Conservation (phyloP, 805 yeast species). For the Ogataea ramenticola region DNA sequence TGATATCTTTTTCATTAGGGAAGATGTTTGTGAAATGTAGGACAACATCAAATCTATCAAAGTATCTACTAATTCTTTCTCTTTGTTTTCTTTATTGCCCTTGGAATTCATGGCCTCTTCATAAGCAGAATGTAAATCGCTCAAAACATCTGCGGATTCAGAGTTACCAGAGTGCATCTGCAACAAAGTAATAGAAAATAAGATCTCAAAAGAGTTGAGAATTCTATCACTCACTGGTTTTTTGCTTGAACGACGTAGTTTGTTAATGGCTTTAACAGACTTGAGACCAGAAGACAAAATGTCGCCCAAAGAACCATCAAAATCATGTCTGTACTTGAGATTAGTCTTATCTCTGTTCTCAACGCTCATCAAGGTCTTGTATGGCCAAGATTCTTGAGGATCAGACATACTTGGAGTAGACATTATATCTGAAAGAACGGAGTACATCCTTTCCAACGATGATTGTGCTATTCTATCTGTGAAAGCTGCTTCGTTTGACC, state of each 20-base stretch:
- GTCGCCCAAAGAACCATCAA: slow-evolving; percentile 53
- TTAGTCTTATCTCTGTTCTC: slow-evolving; percentile 12
- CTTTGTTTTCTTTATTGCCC: slow-evolving; percentile 29
- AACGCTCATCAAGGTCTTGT: slow-evolving; percentile 4
- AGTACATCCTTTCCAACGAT: slow-evolving; percentile 57
- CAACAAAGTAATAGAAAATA: slow-evolving; percentile 68
- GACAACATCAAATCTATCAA: slow-evolving; percentile 47
- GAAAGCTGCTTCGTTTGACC: slow-evolving; percentile 8
- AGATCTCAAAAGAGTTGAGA: slow-evolving; percentile 57
- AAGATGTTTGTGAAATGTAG: slow-evolving; percentile 48
- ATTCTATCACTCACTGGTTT: not conserved
- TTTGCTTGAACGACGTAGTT: not conserved
- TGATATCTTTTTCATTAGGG: slow-evolving; percentile 50
- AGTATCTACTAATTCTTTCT: slow-evolving; percentile 31
- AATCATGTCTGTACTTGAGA: slow-evolving; percentile 17
- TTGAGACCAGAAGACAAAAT: slow-evolving; percentile 43
- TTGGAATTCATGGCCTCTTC: slow-evolving; percentile 36
- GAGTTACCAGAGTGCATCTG: slow-evolving; percentile 73
- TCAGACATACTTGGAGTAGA: slow-evolving; percentile 6
- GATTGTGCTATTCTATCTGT: slow-evolving; percentile 31
- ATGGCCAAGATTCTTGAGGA: slow-evolving; percentile 17
- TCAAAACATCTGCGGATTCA: slow-evolving; percentile 69
- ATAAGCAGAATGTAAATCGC: slow-evolving; percentile 63
- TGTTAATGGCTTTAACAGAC: slow-evolving; percentile 15
- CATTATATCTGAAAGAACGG: slow-evolving; percentile 43